Evolutionary conservation across 1,139 yeast species (phyloP).

Genomic region (Wickerhamomyces sp.): DNA sequence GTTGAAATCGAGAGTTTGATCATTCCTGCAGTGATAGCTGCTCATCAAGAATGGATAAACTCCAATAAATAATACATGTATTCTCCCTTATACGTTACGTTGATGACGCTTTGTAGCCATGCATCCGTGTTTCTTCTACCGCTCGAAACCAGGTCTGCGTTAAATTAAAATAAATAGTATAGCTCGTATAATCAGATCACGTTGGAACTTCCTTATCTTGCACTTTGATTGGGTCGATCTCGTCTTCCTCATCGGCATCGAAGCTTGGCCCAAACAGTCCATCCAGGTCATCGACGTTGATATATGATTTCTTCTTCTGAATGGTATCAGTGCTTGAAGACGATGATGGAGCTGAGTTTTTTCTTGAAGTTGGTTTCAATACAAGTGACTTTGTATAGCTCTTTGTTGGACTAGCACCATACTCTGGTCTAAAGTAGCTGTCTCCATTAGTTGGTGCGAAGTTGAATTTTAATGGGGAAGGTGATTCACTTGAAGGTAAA

Average conservation of each 20-base stretch:
- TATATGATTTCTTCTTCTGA: slow-evolving; percentile 4
- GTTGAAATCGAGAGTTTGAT: slow-evolving; percentile 71
- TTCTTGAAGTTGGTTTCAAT: background rate
- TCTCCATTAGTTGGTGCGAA: slow-evolving; percentile 2
- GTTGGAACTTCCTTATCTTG: too few relatives aligned
- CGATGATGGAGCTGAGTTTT: background rate
- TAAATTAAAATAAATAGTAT: too few relatives aligned
- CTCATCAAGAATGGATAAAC: slow-evolving; percentile 61
- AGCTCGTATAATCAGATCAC: too few relatives aligned
- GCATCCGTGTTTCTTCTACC: too few relatives aligned
- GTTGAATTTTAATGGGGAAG: slow-evolving; percentile 11
- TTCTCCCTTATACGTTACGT: too few relatives aligned
- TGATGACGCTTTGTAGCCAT: too few relatives aligned
- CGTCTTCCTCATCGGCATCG: slow-evolving; percentile 6
- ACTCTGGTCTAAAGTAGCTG: slow-evolving; percentile 7
- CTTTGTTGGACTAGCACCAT: slow-evolving; percentile 5
- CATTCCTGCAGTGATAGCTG: slow-evolving; percentile 64
- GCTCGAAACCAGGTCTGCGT: too few relatives aligned
- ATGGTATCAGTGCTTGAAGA: background rate
- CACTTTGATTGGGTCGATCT: slow-evolving; percentile 16
- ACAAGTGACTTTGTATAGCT: background rate
- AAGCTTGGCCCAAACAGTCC: slow-evolving; percentile 13
- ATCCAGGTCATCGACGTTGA: slow-evolving; percentile 18
- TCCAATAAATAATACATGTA: too few relatives aligned
- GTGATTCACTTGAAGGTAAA: slow-evolving; percentile 11